Evolutionary conservation across 1,139 yeast genomes (phyloP).

Genomic region (Saccharomyces hybrid): DNA sequence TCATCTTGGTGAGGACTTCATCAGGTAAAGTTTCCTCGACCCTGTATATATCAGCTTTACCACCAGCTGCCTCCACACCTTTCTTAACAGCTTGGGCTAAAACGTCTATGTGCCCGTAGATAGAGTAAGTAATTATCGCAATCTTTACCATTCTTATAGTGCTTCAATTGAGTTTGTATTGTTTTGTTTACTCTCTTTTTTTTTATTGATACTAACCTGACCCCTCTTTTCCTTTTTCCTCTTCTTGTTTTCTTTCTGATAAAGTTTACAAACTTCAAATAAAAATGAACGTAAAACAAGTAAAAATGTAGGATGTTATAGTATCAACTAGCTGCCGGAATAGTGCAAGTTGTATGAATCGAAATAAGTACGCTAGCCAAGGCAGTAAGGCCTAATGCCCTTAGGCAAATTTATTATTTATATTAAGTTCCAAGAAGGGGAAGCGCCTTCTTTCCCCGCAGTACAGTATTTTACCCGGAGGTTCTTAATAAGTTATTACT

Average conservation of each 20-base stretch:
- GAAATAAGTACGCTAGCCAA: not conserved
- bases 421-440: not conserved
- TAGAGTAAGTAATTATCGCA: slow-evolving; percentile 55
- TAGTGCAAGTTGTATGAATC: not conserved
- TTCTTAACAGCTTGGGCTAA: slow-evolving; percentile 50
- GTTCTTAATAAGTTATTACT: not conserved
- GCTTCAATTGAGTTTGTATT: slow-evolving; percentile 3
- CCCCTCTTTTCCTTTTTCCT: not conserved
- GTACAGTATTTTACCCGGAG: not conserved
- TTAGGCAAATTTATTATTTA: not conserved
- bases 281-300: not conserved
- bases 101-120: slow-evolving; percentile 52
- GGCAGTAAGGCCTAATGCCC: no score
- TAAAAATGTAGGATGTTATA: not conserved
- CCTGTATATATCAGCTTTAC: slow-evolving; percentile 51
- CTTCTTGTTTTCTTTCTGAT: not conserved
- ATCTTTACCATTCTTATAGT: slow-evolving; percentile 40
- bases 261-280: not conserved
- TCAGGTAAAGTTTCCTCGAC: slow-evolving; percentile 57
- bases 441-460: slow-evolving; percentile 1
- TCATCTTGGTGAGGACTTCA: slow-evolving; percentile 52
- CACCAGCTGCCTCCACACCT: slow-evolving; percentile 57
- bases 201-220: not conserved
- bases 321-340: not conserved
- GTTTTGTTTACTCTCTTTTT: not conserved